phyloP scores from a whole-genome alignment of 2,329 filamentous ascomycete genomes.

The Trichoderma pleuroti region DNA sequence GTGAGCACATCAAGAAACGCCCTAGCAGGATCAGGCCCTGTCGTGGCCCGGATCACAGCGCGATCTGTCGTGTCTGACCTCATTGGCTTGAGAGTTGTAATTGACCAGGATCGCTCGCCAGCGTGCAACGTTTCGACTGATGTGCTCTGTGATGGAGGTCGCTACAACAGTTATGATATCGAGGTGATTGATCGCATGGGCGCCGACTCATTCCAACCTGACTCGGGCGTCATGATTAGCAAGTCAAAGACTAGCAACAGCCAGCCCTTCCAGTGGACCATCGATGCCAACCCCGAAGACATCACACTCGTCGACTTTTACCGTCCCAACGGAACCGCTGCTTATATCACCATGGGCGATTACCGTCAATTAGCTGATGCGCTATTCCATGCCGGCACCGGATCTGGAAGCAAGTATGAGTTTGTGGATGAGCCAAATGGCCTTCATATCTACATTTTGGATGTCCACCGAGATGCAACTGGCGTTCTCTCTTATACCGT shows the following conservation, averaged over 20 bases:
- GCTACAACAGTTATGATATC: constrained; percentile 49
- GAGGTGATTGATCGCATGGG: constrained; percentile 54
- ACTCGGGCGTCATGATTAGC: constrained; percentile 51
- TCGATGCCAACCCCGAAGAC: constrained; percentile 53
- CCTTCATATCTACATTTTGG: constrained; percentile 49
- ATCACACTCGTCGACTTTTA: constrained; percentile 49
- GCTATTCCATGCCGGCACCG: constrained; percentile 52
- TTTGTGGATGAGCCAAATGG: constrained; percentile 45
- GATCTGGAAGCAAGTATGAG: constrained; percentile 49
- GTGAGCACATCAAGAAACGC: constrained; percentile 43
- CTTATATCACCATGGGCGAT: constrained; percentile 49
- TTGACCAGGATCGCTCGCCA: constrained; percentile 45
- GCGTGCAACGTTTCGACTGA: constrained; percentile 41
- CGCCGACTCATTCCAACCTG: constrained; percentile 49
- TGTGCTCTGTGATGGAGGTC: constrained; percentile 48
- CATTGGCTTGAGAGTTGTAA: constrained; percentile 46
- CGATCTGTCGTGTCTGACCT: constrained; percentile 42
- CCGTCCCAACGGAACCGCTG: constrained; percentile 45
- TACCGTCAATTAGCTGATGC: constrained; percentile 53
- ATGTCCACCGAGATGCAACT: constrained; percentile 37
- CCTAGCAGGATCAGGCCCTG: constrained; percentile 41
- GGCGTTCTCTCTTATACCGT: constrained; percentile 49
- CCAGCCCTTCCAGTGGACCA: constrained; percentile 51
- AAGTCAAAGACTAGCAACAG: constrained; percentile 45
- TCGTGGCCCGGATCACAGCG: constrained; percentile 46